phyloP scores from a whole-genome alignment of 148 eudicot species.

The Rhododendron molle region DNA sequence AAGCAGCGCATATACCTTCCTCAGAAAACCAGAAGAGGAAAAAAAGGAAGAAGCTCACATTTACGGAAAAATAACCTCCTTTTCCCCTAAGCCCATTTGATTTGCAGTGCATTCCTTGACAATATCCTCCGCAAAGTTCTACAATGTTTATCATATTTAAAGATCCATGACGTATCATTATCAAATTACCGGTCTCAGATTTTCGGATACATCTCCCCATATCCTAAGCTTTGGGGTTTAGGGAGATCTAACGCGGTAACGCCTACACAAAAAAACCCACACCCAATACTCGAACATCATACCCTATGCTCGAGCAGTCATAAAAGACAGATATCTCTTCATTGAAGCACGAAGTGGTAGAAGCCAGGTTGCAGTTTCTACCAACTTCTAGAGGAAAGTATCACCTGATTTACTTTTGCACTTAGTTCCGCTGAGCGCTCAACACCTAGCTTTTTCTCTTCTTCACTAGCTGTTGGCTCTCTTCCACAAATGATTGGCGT shows the following conservation, averaged over 20 bases:
- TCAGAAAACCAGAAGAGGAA: not conserved
- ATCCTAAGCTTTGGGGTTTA: not conserved
- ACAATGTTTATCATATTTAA: not conserved
- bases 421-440: slow-evolving; percentile 87
- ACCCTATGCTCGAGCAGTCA: not conserved
- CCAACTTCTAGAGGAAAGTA: slow-evolving; percentile 2
- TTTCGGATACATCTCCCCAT: not conserved
- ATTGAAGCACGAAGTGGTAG: not conserved
- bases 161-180: not conserved
- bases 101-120: not conserved
- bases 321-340: not conserved
- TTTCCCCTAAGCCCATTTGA: not conserved
- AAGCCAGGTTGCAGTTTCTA: not conserved
- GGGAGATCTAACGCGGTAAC: not conserved
- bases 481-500: slow-evolving; percentile 79
- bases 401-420: slow-evolving; percentile 93
- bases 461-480: slow-evolving; percentile 81
- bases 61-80: not conserved
- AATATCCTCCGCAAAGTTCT: not conserved
- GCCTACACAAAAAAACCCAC: not conserved
- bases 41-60: not conserved
- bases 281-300: not conserved
- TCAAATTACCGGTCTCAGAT: not conserved
- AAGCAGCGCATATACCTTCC: not conserved
- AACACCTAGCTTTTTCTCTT: slow-evolving; percentile 59